These are phyloP conservation scores for Hevea brasiliensis DNA, from an alignment of 345 rosid species.

Conservation along the genomic window DNA sequence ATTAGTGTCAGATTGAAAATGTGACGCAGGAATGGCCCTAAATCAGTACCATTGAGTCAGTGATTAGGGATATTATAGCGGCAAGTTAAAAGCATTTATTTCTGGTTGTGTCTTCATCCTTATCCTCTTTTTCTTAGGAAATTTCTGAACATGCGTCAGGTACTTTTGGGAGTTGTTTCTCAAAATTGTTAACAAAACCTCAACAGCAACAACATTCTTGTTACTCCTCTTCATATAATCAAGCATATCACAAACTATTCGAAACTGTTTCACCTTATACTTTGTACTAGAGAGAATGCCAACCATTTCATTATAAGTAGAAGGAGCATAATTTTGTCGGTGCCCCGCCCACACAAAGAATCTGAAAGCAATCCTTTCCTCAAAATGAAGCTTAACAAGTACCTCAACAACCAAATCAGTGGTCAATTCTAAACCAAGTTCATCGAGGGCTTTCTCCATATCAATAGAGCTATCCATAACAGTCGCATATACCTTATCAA, in stretches of 20 bases:
- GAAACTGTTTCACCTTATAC: constrained; percentile 74
- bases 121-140: constrained; percentile 79
- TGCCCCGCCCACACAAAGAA: constrained; percentile 83
- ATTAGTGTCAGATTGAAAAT: too few relatives aligned
- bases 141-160: constrained; percentile 79
- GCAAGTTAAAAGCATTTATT: constrained; percentile 77
- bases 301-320: constrained; percentile 68
- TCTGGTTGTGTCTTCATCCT: constrained; percentile 88
- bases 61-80: background rate
- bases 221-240: constrained; percentile 77
- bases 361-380: constrained; percentile 74
- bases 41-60: too few relatives aligned
- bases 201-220: constrained; percentile 52
- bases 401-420: constrained; percentile 59
- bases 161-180: constrained; percentile 72
- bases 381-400: constrained; percentile 63
- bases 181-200: constrained; percentile 54
- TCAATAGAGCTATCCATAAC: constrained; percentile 36
- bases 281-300: constrained; percentile 80
- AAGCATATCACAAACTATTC: constrained; percentile 74
- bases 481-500: constrained; percentile 45
- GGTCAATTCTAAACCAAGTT: constrained; percentile 48
- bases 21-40: too few relatives aligned
- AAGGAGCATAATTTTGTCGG: constrained; percentile 47
- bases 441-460: constrained; percentile 64